These are phyloP conservation scores for Russula foetens DNA, from an alignment of 768 basidiomycete species.

Conservation along the genomic window DNA sequence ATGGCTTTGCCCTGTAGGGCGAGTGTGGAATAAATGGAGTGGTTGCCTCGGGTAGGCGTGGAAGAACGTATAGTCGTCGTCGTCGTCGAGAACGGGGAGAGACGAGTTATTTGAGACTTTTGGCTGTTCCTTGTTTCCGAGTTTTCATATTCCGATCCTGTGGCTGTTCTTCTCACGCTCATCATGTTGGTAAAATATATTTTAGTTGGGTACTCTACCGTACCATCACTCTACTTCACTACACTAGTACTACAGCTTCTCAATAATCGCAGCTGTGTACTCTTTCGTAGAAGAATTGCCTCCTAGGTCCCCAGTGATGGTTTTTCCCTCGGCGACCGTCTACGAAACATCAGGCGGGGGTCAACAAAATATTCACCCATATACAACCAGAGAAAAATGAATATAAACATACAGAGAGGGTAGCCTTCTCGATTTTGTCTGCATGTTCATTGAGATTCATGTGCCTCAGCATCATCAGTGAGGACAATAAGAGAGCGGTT, in stretches of 20 bases:
- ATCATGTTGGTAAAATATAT: no score
- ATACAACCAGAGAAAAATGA: background rate
- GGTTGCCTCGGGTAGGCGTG: conserved; percentile 49
- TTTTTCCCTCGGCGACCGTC: conserved; percentile 96
- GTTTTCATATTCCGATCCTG: conserved; percentile 18
- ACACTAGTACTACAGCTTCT: conserved; percentile 56
- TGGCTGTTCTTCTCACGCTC: conserved; percentile 17
- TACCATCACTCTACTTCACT: no score
- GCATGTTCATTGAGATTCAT: conserved; percentile 86
- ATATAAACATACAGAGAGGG: conserved; percentile 51
- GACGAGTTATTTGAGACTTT: background rate
- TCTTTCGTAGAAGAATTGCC: conserved; percentile 86
- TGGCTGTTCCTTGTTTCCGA: background rate
- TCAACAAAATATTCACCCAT: background rate
- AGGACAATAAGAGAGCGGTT: conserved; percentile 93
- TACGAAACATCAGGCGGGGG: conserved; percentile 26
- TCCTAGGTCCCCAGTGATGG: conserved; percentile 92
- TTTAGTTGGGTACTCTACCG: background rate
- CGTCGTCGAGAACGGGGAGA: conserved; percentile 21
- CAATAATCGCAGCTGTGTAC: conserved; percentile 83
- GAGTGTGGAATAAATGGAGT: conserved; percentile 60
- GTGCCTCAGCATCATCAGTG: conserved; percentile 97
- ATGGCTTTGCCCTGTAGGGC: conserved; percentile 88
- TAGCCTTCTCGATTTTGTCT: conserved; percentile 84
- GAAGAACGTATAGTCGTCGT: conserved; percentile 31